Conservation (phyloP, 1,284 basidiomycete genomes). For the Puccinia sorghi region DNA sequence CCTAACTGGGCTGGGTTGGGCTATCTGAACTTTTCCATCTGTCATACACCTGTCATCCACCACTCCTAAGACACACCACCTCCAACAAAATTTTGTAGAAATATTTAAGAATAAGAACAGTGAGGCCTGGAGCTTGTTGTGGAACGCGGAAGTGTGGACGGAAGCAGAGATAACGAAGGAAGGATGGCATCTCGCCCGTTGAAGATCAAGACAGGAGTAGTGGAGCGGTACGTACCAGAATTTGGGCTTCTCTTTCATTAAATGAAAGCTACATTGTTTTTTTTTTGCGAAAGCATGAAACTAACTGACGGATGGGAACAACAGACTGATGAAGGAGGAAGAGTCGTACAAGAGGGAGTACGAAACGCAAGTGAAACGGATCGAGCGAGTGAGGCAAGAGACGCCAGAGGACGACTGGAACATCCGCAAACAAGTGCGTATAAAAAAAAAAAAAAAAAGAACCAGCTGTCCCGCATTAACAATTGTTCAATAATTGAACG, state of each 20-base stretch:
- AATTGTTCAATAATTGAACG: too few species aligned
- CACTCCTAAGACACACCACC: too few species aligned
- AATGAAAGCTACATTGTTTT: too few species aligned
- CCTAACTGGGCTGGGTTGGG: too few species aligned
- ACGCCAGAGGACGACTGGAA: constrained; percentile 72
- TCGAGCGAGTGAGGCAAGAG: constrained; percentile 68
- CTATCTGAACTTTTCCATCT: too few species aligned
- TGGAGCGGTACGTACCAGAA: constrained; percentile 65
- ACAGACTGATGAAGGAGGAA: constrained; percentile 73
- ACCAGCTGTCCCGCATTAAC: too few species aligned
- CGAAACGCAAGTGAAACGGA: constrained; percentile 65
- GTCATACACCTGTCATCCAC: too few species aligned
- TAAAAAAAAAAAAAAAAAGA: background rate
- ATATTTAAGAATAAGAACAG: too few species aligned
- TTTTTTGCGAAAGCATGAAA: background rate
- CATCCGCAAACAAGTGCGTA: constrained; percentile 73
- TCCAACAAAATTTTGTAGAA: too few species aligned
- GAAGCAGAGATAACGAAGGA: too few species aligned
- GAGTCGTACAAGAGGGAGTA: constrained; percentile 70
- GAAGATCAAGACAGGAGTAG: constrained; percentile 75
- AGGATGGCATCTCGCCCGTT: constrained; percentile 62
- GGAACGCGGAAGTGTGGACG: too few species aligned
- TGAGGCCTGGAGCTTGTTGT: too few species aligned
- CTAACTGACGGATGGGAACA: background rate
- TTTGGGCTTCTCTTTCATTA: background rate